These are phyloP conservation scores for Rhizopogon vesiculosus DNA, from an alignment of 768 basidiomycete species.

Conservation along the genomic window DNA sequence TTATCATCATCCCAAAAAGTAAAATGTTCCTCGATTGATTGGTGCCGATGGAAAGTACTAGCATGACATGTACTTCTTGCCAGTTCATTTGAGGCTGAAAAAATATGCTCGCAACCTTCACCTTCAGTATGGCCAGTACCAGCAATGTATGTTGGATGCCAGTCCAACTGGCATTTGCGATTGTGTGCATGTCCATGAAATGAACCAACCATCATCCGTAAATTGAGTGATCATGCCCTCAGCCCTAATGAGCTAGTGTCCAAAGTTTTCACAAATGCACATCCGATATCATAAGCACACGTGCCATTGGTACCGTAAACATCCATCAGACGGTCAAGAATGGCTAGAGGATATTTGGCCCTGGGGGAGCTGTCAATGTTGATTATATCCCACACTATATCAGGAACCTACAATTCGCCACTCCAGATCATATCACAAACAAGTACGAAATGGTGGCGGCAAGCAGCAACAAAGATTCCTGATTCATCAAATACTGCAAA, in stretches of 20 bases:
- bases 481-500: background rate
- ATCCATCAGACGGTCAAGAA: conserved; percentile 10
- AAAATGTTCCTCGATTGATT: conserved; percentile 16
- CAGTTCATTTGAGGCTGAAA: conserved; percentile 3
- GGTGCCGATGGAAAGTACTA: background rate
- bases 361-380: background rate
- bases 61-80: background rate
- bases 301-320: conserved; percentile 11
- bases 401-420: background rate
- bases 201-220: conserved; percentile 11
- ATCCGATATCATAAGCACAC: conserved; percentile 23
- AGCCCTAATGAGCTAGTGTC: conserved; percentile 11
- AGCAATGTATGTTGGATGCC: conserved; percentile 20
- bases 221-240: background rate
- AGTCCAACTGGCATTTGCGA: conserved; percentile 19
- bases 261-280: conserved; percentile 14
- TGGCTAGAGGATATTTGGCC: conserved; percentile 18
- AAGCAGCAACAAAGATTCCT: background rate
- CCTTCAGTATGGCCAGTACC: conserved; percentile 6
- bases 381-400: too few species aligned
- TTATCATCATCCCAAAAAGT: conserved; percentile 16
- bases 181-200: conserved; percentile 23
- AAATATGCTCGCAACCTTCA: conserved; percentile 6
- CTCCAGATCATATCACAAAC: background rate
- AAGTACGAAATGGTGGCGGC: background rate